Conservation (phyloP, 495 filamentous ascomycete species). For the Annulohypoxylon bovei region DNA sequence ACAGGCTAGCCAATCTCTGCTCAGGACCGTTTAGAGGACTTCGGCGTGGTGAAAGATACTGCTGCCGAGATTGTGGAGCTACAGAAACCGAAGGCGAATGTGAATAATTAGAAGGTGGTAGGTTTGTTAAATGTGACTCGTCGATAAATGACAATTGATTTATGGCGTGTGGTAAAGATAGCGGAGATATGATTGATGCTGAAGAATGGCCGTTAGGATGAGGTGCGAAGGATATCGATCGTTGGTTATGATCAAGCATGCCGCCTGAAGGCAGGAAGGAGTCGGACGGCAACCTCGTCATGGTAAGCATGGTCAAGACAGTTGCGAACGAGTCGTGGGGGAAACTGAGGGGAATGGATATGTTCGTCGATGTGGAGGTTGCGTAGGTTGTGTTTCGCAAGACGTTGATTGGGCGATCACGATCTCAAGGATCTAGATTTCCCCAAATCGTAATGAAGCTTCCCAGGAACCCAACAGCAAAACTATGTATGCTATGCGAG, state of each 20-base stretch:
- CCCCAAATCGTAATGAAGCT: constrained; percentile 7
- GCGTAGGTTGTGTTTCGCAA: constrained; percentile 20
- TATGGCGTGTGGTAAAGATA: constrained; percentile 51
- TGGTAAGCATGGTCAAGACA: constrained; percentile 37
- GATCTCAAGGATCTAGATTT: constrained; percentile 21
- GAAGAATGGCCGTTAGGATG: constrained; percentile 45
- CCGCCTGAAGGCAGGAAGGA: constrained; percentile 38
- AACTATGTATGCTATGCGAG: background rate
- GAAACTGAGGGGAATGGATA: constrained; percentile 9
- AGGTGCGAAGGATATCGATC: constrained; percentile 32
- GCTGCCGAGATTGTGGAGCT: constrained; percentile 27
- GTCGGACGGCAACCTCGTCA: constrained; percentile 39
- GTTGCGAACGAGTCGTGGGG: background rate
- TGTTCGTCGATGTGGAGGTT: constrained; percentile 22
- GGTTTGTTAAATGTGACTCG: constrained; percentile 20
- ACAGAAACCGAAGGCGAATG: constrained; percentile 34
- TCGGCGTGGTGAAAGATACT: constrained; percentile 44
- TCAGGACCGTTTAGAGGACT: constrained; percentile 26
- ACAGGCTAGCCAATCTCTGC: constrained; percentile 32
- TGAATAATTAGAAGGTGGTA: constrained; percentile 44
- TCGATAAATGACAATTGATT: constrained; percentile 48
- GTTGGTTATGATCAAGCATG: constrained; percentile 39
- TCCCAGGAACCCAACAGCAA: background rate
- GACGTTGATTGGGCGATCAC: constrained; percentile 10
- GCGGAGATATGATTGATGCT: constrained; percentile 53